Evolutionary conservation across 192 early-diverging fungal genomes (phyloP).

Genomic region (Backusella morwellensis): DNA sequence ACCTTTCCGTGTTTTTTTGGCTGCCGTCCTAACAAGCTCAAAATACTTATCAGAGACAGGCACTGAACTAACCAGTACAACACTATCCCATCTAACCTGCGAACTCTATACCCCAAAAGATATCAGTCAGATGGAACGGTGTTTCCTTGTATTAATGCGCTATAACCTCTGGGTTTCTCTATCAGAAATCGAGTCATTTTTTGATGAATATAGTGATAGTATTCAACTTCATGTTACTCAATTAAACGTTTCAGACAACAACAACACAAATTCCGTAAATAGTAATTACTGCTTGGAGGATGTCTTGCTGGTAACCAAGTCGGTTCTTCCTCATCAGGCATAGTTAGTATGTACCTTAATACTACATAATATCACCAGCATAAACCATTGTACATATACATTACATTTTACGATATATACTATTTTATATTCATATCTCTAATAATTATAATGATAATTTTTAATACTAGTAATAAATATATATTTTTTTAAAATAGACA

Average conservation of each 20-base stretch:
- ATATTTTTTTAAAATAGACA: background rate
- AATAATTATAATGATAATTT: background rate
- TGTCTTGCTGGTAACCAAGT: background rate
- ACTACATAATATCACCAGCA: background rate
- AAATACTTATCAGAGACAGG: conserved; percentile 55
- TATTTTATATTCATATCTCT: background rate
- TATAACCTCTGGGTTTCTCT: conserved; percentile 44
- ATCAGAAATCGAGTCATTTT: conserved; percentile 35
- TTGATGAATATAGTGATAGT: conserved; percentile 8
- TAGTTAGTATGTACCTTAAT: background rate
- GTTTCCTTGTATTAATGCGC: conserved; percentile 42
- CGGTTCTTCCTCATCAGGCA: background rate
- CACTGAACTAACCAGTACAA: conserved; percentile 19
- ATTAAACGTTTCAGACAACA: background rate
- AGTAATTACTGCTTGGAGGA: background rate
- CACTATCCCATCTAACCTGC: conserved; percentile 31
- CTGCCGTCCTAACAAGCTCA: conserved; percentile 56
- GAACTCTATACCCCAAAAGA: conserved; percentile 44
- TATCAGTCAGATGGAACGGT: conserved; percentile 49
- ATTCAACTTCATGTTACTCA: background rate
- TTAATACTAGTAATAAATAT: background rate
- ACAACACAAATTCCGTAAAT: background rate
- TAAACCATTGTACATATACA: background rate
- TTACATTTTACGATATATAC: background rate
- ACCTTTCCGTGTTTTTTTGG: conserved; percentile 65